A percentile compares a stretch with the other conserved stretches of the same genome.
These are phyloP conservation scores for Botrytis pseudocinerea DNA, from an alignment of 2,329 filamentous ascomycete species.

Conservation along the genomic window DNA sequence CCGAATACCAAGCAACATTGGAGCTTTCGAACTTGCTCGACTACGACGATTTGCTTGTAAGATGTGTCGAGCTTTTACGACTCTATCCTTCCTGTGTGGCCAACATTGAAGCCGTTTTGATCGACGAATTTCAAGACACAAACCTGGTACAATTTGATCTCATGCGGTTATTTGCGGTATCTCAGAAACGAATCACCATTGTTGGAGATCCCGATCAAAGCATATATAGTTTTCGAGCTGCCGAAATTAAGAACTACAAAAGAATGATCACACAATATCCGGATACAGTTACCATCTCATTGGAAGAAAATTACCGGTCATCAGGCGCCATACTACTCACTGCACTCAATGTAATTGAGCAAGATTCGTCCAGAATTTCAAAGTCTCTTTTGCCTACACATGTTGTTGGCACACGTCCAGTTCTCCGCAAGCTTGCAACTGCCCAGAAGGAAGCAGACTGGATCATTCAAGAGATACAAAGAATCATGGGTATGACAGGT, in stretches of 20 bases:
- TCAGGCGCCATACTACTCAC: constrained; percentile 79
- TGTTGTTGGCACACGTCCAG: constrained; percentile 74
- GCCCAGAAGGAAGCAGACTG: constrained; percentile 77
- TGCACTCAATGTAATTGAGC: constrained; percentile 84
- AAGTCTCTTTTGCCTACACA: constrained; percentile 82
- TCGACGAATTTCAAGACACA: constrained; percentile 97
- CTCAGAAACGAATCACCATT: constrained; percentile 77
- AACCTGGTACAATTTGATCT: constrained; percentile 94
- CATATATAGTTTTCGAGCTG: constrained; percentile 94
- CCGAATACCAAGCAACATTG: constrained; percentile 76
- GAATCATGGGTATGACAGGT: constrained; percentile 70
- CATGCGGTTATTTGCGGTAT: constrained; percentile 82
- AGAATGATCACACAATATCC: constrained; percentile 76
- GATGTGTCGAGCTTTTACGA: constrained; percentile 76
- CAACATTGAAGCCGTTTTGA: constrained; percentile 87
- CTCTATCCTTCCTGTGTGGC: constrained; percentile 76
- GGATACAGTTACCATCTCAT: constrained; percentile 75
- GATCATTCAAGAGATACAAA: constrained; percentile 81
- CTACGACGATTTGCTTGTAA: constrained; percentile 88
- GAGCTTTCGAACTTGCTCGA: constrained; percentile 79
- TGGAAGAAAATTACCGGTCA: constrained; percentile 94
- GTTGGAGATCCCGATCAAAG: constrained; percentile 97
- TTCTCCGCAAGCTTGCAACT: constrained; percentile 72
- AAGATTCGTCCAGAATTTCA: constrained; percentile 76
- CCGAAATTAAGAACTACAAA: constrained; percentile 84